Conservation (phyloP, 306 rosid genomes). For the Ammopiptanthus mongolicus region DNA sequence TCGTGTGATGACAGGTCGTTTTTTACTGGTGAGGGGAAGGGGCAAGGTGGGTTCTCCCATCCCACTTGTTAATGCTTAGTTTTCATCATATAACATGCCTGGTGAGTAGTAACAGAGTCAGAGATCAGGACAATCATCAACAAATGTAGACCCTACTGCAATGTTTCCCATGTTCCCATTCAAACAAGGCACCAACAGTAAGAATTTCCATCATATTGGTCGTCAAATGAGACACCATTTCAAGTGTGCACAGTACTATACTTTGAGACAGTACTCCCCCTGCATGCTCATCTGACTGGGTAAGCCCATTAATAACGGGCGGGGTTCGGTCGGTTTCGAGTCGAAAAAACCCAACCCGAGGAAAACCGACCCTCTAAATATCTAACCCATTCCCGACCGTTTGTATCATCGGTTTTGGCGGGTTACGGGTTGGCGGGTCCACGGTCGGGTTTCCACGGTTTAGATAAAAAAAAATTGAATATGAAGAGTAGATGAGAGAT, state of each 20-base stretch:
- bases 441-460: too few relatives aligned
- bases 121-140: background rate
- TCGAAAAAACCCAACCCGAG: too few relatives aligned
- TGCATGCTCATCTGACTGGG: background rate
- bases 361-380: too few relatives aligned
- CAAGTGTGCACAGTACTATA: too few relatives aligned
- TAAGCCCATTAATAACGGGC: background rate
- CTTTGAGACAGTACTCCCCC: background rate
- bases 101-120: background rate
- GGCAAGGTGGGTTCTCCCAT: slow-evolving; percentile 2
- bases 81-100: slow-evolving; percentile 17
- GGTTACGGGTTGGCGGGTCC: too few relatives aligned
- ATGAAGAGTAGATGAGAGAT: too few relatives aligned
- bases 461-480: too few relatives aligned
- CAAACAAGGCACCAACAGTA: slow-evolving; percentile 8
- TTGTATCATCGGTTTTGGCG: too few relatives aligned
- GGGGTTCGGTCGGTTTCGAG: too few relatives aligned
- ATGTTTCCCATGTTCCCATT: background rate
- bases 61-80: background rate
- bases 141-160: background rate
- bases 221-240: background rate
- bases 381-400: too few relatives aligned
- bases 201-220: background rate
- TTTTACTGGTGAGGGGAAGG: slow-evolving; percentile 7
- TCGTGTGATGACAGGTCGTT: too few relatives aligned